Evolutionary conservation across 345 rosid genomes (phyloP).

Genomic region (Arabidopsis thaliana): DNA sequence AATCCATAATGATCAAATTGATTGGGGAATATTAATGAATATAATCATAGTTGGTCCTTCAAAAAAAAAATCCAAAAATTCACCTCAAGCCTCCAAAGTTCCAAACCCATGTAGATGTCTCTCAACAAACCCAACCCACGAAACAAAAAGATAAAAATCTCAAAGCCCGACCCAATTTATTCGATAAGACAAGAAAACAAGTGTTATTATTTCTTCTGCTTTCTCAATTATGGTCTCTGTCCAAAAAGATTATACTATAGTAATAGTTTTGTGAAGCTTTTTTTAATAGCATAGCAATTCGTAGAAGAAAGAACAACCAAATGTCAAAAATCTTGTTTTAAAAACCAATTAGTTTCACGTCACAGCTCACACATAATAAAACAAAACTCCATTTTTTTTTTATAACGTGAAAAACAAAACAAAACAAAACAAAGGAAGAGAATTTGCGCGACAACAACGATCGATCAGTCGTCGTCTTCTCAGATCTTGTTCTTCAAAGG

Average conservation of each 20-base stretch:
- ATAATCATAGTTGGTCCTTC: too few species aligned
- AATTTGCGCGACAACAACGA: neutral
- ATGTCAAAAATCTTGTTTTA: neutral
- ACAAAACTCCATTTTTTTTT: neutral
- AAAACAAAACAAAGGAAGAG: neutral
- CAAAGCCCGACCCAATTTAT: too few species aligned
- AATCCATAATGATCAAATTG: neutral
- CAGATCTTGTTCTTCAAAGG: neutral
- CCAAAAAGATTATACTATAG: neutral
- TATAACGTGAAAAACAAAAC: neutral
- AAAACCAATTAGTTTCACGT: neutral
- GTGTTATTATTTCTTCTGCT: neutral
- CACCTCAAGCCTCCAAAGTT: too few species aligned
- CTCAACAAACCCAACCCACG: neutral
- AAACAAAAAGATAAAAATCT: too few species aligned
- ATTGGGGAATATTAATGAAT: too few species aligned
- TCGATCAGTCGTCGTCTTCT: neutral
- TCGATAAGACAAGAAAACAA: neutral
- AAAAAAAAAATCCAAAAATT: too few species aligned
- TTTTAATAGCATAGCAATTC: too few species aligned
- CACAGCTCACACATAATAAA: neutral
- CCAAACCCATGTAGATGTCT: neutral
- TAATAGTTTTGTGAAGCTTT: too few species aligned
- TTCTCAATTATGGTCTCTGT: neutral
- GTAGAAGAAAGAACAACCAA: neutral